These are phyloP conservation scores for Omphalotus olearius DNA, from an alignment of 1,284 basidiomycete species.

Conservation along the genomic window DNA sequence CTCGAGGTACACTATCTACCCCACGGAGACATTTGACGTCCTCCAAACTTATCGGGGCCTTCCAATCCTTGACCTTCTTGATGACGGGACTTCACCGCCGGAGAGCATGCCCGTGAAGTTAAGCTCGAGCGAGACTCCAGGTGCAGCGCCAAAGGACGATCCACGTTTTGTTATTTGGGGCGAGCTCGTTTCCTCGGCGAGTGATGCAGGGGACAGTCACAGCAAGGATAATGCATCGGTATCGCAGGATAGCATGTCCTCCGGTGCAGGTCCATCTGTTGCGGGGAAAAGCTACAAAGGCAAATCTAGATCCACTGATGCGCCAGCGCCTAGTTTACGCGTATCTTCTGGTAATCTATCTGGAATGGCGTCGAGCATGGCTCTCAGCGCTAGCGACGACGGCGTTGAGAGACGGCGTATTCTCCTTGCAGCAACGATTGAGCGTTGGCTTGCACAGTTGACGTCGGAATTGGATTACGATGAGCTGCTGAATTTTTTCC, in stretches of 20 bases:
- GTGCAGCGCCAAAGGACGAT: conserved; percentile 72
- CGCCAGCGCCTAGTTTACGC: conserved; percentile 10
- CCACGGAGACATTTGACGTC: conserved; percentile 73
- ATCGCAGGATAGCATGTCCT: conserved; percentile 30
- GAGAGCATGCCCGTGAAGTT: conserved; percentile 63
- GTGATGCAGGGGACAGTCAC: conserved; percentile 38
- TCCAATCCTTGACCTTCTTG: conserved; percentile 42
- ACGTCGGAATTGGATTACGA: conserved; percentile 82
- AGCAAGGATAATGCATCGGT: conserved; percentile 40
- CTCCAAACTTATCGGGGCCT: conserved; percentile 77
- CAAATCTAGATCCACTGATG: conserved; percentile 14
- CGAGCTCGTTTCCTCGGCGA: conserved; percentile 30
- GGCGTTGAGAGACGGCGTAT: conserved; percentile 35
- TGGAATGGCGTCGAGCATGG: too few species aligned
- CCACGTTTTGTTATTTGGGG: conserved; percentile 89
- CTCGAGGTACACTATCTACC: conserved; percentile 56
- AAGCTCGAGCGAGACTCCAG: conserved; percentile 58
- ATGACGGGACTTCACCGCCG: neutral
- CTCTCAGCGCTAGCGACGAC: neutral
- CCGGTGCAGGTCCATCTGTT: conserved; percentile 31
- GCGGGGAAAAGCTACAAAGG: conserved; percentile 24
- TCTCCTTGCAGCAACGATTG: conserved; percentile 81
- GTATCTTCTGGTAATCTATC: too few species aligned
- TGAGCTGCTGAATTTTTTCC: conserved; percentile 81
- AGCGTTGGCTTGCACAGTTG: conserved; percentile 86